Conservation (phyloP, 352 stramenopile genomes). For the Phytophthora tubulina region DNA sequence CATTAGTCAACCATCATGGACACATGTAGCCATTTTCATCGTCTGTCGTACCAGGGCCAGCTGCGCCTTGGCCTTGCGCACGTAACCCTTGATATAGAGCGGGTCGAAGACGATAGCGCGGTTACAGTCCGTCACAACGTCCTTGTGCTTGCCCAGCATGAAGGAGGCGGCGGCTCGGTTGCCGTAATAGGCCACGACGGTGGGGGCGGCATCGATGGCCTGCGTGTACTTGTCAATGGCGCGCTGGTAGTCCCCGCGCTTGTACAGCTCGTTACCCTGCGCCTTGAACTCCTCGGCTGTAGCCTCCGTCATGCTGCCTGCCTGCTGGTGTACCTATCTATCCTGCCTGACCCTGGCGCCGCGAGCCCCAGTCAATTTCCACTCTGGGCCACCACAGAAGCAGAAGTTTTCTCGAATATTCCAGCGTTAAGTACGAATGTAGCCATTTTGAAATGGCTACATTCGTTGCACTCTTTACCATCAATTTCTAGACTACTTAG, state of each 20-base stretch:
- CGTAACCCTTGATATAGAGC: conserved; percentile 92
- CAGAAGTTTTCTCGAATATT: conserved; percentile 42
- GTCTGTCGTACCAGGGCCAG: conserved; percentile 64
- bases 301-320: conserved; percentile 56
- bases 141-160: conserved; percentile 92
- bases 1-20: conserved; percentile 3
- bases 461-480: neutral
- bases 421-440: conserved; percentile 37
- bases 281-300: conserved; percentile 84
- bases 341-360: conserved; percentile 6
- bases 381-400: conserved; percentile 26
- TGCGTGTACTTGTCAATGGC: conserved; percentile 93
- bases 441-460: conserved; percentile 27
- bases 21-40: conserved; percentile 6
- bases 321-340: conserved; percentile 11
- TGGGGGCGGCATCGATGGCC: conserved; percentile 89
- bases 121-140: conserved; percentile 93
- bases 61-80: conserved; percentile 91
- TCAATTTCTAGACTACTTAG: no score
- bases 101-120: conserved; percentile 90
- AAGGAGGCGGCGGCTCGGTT: conserved; percentile 93
- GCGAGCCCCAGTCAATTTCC: conserved; percentile 37
- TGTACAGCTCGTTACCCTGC: conserved; percentile 94
- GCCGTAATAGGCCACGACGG: conserved; percentile 88
- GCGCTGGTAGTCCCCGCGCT: conserved; percentile 89